Conservation (phyloP, 2,329 filamentous ascomycete species). For the Pyricularia sp. region DNA sequence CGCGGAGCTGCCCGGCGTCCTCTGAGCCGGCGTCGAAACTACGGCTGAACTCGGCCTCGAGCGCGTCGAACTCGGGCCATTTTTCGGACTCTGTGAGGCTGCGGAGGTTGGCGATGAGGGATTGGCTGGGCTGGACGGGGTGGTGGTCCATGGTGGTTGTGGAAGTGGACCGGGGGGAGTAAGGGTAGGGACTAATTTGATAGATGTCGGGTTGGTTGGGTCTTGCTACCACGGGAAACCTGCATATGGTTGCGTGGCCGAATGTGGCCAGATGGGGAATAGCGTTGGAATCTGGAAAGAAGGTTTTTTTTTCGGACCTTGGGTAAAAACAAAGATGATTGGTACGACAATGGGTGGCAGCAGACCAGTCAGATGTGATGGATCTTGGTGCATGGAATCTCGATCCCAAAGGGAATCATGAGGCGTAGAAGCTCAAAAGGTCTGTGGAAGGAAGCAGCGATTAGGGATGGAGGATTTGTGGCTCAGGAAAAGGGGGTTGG, state of each 20-base stretch:
- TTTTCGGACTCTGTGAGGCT: neutral
- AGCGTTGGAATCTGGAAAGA: neutral
- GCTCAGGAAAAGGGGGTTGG: neutral
- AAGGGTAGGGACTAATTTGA: neutral
- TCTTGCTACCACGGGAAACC: neutral
- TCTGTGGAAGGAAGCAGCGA: neutral
- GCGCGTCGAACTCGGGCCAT: neutral
- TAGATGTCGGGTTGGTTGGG: neutral
- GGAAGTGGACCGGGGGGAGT: neutral
- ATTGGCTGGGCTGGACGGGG: neutral
- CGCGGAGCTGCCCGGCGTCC: neutral
- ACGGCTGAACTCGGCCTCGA: neutral
- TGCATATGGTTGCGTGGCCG: neutral
- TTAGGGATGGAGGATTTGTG: neutral
- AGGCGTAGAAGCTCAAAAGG: neutral
- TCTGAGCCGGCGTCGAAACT: neutral
- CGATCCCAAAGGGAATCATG: neutral
- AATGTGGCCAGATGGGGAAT: neutral
- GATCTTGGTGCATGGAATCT: neutral
- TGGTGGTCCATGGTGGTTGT: neutral
- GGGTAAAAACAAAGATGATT: no score
- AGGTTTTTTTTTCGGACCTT: neutral
- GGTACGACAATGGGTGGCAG: no score
- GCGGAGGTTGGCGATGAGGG: neutral
- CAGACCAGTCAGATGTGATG: neutral